These are phyloP conservation scores for Vigna trinervia DNA, from an alignment of 306 rosid genomes.

Conservation along the genomic window DNA sequence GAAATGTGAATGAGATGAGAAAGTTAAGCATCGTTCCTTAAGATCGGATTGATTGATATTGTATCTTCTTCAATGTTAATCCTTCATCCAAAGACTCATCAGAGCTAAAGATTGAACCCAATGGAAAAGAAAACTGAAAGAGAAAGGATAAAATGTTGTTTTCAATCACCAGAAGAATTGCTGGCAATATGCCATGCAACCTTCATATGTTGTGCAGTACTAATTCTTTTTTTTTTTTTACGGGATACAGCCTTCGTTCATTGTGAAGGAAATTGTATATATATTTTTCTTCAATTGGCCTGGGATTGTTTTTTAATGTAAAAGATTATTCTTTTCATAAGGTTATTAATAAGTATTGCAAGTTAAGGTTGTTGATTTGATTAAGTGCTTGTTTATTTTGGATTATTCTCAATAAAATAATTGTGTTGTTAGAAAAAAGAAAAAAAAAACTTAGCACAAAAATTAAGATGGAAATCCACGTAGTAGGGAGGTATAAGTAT, in stretches of 20 bases:
- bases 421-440: background rate
- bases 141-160: conserved; percentile 10
- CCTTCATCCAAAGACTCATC: no score
- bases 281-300: conserved; percentile 40
- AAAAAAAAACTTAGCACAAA: no score
- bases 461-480: no score
- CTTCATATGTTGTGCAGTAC: conserved; percentile 42
- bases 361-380: conserved; percentile 18
- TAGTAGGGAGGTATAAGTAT: no score
- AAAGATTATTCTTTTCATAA: background rate
- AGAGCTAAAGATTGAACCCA: conserved; percentile 18
- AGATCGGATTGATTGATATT: no score
- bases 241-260: conserved; percentile 18
- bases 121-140: conserved; percentile 24
- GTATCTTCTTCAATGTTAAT: no score
- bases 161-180: conserved; percentile 7
- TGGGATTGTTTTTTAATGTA: conserved; percentile 17
- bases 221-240: background rate
- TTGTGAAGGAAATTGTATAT: conserved; percentile 47
- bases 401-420: background rate
- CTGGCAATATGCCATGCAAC: conserved; percentile 12
- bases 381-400: background rate
- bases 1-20: background rate
- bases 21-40: no score
- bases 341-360: background rate